These are phyloP conservation scores for Gossypium lobatum DNA, from an alignment of 441 rosid genomes.

Conservation along the genomic window DNA sequence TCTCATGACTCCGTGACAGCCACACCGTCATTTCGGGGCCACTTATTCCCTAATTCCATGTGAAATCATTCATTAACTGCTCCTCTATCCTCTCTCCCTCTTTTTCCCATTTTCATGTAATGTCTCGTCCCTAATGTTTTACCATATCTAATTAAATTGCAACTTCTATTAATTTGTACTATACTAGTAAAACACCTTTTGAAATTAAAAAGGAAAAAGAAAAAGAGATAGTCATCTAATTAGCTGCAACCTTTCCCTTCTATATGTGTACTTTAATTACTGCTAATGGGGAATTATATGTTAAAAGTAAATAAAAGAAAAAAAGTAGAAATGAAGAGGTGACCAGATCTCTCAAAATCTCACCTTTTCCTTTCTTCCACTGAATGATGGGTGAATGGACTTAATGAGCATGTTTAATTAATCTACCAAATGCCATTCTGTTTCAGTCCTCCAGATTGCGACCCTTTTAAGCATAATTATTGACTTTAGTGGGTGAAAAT, in stretches of 20 bases:
- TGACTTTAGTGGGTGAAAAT: neutral
- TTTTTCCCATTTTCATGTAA: neutral
- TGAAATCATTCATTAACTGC: neutral
- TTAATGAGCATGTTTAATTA: neutral
- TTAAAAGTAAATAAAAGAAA: neutral
- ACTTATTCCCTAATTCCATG: neutral
- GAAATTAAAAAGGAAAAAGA: too few relatives aligned
- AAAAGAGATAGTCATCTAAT: too few relatives aligned
- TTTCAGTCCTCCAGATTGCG: neutral
- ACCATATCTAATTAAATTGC: too few relatives aligned
- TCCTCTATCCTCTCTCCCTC: neutral
- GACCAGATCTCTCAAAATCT: neutral
- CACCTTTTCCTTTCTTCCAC: neutral
- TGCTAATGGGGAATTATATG: neutral
- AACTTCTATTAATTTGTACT: too few relatives aligned
- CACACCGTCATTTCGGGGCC: neutral
- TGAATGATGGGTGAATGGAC: neutral
- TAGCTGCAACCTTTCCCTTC: neutral
- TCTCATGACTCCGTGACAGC: neutral
- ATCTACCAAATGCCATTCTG: neutral
- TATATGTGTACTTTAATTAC: neutral
- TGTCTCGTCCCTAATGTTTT: too few relatives aligned
- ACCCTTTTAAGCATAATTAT: neutral
- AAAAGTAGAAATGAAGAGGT: neutral
- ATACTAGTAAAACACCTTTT: too few relatives aligned